Conservation (phyloP, 306 rosid species). For the Mimosa pudica region DNA sequence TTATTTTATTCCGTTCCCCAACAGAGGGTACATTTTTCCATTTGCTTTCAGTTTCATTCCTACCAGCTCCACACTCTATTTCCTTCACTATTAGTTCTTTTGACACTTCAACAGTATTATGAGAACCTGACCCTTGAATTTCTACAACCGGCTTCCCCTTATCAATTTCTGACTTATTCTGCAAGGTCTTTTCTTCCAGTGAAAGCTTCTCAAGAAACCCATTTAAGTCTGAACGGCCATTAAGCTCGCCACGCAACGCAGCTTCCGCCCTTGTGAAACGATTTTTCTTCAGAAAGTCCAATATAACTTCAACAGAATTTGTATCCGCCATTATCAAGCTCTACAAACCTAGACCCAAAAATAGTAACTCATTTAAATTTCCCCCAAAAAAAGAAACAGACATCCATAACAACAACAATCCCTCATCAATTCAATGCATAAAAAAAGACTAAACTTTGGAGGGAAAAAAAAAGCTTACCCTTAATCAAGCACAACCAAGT, state of each 20-base stretch:
- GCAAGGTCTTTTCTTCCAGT: constrained; percentile 51
- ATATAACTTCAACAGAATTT: constrained; percentile 62
- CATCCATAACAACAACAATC: constrained; percentile 18
- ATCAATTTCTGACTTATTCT: constrained; percentile 39
- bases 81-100: constrained; percentile 76
- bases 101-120: constrained; percentile 47
- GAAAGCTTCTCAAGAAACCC: constrained; percentile 59
- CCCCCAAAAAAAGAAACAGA: neutral
- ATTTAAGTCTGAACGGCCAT: constrained; percentile 57
- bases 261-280: constrained; percentile 72
- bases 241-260: constrained; percentile 70
- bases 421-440: neutral
- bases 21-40: constrained; percentile 54
- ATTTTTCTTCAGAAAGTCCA: constrained; percentile 65
- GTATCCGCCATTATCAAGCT: constrained; percentile 58
- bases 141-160: constrained; percentile 54
- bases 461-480: constrained; percentile 42
- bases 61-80: constrained; percentile 69
- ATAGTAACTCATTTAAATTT: constrained; percentile 37
- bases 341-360: constrained; percentile 40
- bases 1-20: constrained; percentile 51
- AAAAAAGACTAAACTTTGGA: neutral
- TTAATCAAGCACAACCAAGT: constrained; percentile 43
- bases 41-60: constrained; percentile 55
- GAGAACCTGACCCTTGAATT: constrained; percentile 39